Evolutionary conservation across 768 basidiomycete species (phyloP).

Genomic region (Serendipita vermifera): DNA sequence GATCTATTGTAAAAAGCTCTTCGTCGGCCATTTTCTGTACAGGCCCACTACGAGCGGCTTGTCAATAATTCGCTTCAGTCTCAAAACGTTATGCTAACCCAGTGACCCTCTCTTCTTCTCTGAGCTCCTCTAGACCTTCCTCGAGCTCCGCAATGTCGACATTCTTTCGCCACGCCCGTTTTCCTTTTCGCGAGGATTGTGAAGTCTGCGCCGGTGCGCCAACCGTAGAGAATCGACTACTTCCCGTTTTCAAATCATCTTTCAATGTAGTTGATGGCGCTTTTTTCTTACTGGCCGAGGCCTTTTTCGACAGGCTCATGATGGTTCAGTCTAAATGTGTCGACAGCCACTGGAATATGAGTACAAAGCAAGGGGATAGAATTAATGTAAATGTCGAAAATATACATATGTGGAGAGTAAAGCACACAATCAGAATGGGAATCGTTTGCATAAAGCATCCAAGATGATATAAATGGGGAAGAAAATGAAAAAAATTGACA

Average conservation of each 20-base stretch:
- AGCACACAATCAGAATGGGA: no score
- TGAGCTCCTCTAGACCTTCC: slow-evolving; percentile 53
- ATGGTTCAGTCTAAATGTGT: no score
- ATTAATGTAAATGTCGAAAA: no score
- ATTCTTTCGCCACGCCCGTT: slow-evolving; percentile 88
- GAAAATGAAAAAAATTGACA: no score
- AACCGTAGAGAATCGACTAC: neutral
- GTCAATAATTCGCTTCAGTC: neutral
- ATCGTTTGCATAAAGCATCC: no score
- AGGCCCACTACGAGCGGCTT: slow-evolving; percentile 32
- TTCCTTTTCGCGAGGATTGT: slow-evolving; percentile 79
- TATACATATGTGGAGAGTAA: no score
- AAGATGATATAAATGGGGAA: no score
- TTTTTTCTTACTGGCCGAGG: no score
- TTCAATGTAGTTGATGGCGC: no score
- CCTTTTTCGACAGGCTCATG: no score
- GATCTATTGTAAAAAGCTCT: slow-evolving; percentile 71
- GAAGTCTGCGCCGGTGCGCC: slow-evolving; percentile 27
- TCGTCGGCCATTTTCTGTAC: slow-evolving; percentile 55
- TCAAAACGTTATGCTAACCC: slow-evolving; percentile 40
- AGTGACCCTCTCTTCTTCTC: slow-evolving; percentile 67
- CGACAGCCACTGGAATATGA: no score
- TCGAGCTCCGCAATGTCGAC: slow-evolving; percentile 75
- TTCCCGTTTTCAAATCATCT: slow-evolving; percentile 7
- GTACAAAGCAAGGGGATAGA: no score